Percentiles rank a stretch among this genome's conserved stretches.
Conservation (phyloP, 192 early-diverging fungal species). For the Coemansia nantahalensis region DNA sequence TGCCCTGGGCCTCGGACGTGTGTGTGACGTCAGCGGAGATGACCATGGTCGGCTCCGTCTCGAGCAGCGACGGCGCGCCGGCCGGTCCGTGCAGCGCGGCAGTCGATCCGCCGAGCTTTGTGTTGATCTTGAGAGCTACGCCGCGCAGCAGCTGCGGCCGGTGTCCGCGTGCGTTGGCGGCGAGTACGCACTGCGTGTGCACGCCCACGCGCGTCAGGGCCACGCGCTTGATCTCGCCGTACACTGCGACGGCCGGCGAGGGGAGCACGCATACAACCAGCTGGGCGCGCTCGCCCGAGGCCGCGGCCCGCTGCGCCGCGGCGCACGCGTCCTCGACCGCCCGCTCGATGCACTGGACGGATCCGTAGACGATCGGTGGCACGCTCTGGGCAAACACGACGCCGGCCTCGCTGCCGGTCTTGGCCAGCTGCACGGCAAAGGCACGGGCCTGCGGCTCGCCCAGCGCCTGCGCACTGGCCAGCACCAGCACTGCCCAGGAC, state of each 20-base stretch:
- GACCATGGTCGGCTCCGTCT: constrained; percentile 51
- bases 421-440: constrained; percentile 19
- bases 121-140: constrained; percentile 59
- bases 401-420: constrained; percentile 7
- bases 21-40: constrained; percentile 61
- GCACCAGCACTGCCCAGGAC: constrained; percentile 26
- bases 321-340: neutral
- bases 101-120: constrained; percentile 63
- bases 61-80: constrained; percentile 3
- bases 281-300: neutral
- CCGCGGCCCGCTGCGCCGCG: neutral
- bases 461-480: constrained; percentile 9
- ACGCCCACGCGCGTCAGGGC: constrained; percentile 51
- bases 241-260: constrained; percentile 11
- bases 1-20: constrained; percentile 35
- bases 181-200: constrained; percentile 52
- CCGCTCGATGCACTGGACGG: neutral
- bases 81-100: constrained; percentile 11
- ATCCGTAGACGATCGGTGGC: constrained; percentile 10
- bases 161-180: constrained; percentile 9
- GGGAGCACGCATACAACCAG: constrained; percentile 34
- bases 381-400: constrained; percentile 12
- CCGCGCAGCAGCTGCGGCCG: constrained; percentile 21
- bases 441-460: constrained; percentile 2
- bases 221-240: constrained; percentile 57